phyloP scores from a whole-genome alignment of 495 filamentous ascomycete genomes.

The Barbatosphaeria neglecta region DNA sequence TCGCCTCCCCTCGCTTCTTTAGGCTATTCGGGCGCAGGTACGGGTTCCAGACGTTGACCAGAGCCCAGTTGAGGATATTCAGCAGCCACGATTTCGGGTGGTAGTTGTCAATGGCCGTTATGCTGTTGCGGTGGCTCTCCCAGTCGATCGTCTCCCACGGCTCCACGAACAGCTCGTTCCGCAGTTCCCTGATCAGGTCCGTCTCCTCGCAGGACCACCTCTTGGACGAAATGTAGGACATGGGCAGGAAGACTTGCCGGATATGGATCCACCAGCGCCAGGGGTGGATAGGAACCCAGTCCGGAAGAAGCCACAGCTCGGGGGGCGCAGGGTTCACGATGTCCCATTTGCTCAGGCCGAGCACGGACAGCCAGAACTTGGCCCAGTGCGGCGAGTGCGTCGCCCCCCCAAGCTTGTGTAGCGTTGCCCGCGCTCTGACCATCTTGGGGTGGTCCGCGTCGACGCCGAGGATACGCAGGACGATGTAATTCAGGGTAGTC shows the following conservation, averaged over 20 bases:
- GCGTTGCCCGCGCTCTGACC: conserved; percentile 70
- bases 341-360: conserved; percentile 81
- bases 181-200: conserved; percentile 56
- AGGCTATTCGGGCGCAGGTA: conserved; percentile 50
- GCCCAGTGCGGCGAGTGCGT: conserved; percentile 83
- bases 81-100: conserved; percentile 83
- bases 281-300: conserved; percentile 88
- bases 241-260: conserved; percentile 81
- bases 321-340: conserved; percentile 89
- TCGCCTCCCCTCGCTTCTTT: conserved; percentile 56
- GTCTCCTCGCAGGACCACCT: conserved; percentile 61
- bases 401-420: conserved; percentile 82
- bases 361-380: conserved; percentile 80
- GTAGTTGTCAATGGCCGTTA: conserved; percentile 73
- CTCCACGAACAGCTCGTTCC: conserved; percentile 76
- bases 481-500: conserved; percentile 81
- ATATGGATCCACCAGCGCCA: conserved; percentile 99
- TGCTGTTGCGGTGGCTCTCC: conserved; percentile 66
- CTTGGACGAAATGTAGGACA: conserved; percentile 81
- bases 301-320: conserved; percentile 88
- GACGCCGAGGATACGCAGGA: conserved; percentile 77
- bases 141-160: conserved; percentile 71
- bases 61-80: conserved; percentile 58
- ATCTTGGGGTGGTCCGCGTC: conserved; percentile 74
- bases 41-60: conserved; percentile 70